Base-by-base conservation (phyloP, 2,329 filamentous ascomycete genomes). In the Aureobasidium sp. region DNA sequence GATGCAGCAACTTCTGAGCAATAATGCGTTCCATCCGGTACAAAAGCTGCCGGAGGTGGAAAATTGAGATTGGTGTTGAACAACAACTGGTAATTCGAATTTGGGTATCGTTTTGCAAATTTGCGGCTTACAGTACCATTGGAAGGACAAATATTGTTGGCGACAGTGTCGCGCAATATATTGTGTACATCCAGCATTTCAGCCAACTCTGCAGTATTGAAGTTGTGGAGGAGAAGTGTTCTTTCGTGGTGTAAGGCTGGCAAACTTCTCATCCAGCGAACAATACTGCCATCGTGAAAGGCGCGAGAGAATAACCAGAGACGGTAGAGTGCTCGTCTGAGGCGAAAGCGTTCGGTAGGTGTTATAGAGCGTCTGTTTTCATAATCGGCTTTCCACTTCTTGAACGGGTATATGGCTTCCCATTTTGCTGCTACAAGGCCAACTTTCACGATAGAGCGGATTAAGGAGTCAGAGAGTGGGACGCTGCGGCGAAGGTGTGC, bases 321-420 rank as follows among this genome's bases (percentile, higher is more conserved):
- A 9, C 84, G 78, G 68, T 86, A 86, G 9, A 85, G 72, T 9
- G 84, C 83, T 44, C 82, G 77, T 11, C 83, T 78, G 10, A 85
- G 67, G 5, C 74, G 74, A 54, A 77, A 79, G 3, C 78, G 76
- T 68, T 86, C 84, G 2, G 73, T 63, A 39, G 65, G 63, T 0
- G 75, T 78, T 51, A 86, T 72, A 2, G 82, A 75, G 9, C 84
- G 81, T 10, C 84, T 79, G 61, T 79, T 74, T 61, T 80, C 79
- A 64, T 76, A 85, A 66, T 84, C 78, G 61, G 74, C 68, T 66
- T 83, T 84, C 84, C 84, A 86, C 69, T 84, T 85, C 71, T 84
- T 84, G 68, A 81, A 77, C 0, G 82, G 82, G 67, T 85, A 86
- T 21, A 85, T 77, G n/a, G 77, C 75, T 67, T 81, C 81, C 79